Conservation (phyloP, 495 filamentous ascomycete species). For the Tuber indicum region DNA sequence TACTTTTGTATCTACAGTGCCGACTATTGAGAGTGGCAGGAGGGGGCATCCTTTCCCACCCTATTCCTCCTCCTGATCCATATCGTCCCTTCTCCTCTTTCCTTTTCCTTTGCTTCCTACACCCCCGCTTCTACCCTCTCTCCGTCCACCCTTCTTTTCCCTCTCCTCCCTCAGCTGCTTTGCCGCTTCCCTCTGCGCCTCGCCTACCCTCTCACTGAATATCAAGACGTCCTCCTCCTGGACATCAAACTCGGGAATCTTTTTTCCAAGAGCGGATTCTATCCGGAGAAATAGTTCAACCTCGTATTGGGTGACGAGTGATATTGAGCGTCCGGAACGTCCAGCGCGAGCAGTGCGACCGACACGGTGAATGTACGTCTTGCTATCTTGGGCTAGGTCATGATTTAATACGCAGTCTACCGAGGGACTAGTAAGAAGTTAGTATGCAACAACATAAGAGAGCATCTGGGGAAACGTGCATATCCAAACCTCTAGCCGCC, state of each 20-base stretch:
- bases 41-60: background rate
- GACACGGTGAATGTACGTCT: constrained; percentile 93
- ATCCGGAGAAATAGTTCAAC: constrained; percentile 79
- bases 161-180: constrained; percentile 76
- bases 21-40: background rate
- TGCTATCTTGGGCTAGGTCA: constrained; percentile 59
- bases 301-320: constrained; percentile 84
- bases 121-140: constrained; percentile 33
- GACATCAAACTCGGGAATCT: constrained; percentile 60
- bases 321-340: constrained; percentile 73
- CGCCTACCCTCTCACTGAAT: constrained; percentile 65
- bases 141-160: constrained; percentile 64
- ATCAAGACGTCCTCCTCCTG: constrained; percentile 85
- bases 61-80: constrained; percentile 40
- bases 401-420: constrained; percentile 87
- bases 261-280: constrained; percentile 70
- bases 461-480: constrained; percentile 42
- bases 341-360: constrained; percentile 90
- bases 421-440: constrained; percentile 48
- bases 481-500: constrained; percentile 89
- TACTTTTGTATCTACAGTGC: background rate
- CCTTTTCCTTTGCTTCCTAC: constrained; percentile 28
- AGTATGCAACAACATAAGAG: background rate
- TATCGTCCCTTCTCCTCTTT: constrained; percentile 40
- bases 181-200: constrained; percentile 76